Evolutionary conservation across 148 eudicot genomes (phyloP), one percentile per base, ranked within the genome.

Genomic region (Nyssa sinensis): DNA sequence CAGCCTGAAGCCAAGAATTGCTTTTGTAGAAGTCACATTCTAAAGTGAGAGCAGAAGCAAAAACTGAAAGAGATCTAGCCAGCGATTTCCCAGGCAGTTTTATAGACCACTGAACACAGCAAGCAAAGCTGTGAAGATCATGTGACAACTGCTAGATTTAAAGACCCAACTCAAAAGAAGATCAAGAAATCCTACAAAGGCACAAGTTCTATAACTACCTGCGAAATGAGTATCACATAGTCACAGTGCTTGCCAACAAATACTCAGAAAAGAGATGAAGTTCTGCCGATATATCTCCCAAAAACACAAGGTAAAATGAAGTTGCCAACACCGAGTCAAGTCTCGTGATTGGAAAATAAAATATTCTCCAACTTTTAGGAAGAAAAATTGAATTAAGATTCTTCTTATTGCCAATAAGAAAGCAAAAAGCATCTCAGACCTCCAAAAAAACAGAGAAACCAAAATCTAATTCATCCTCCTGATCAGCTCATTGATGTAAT

Each of bases 381-480:
- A 24, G 14, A 57, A 44, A 6, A 17, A 41, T 24, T 55, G 23
- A 67, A 14, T 9, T 24, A 44, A 67, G 3, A 39, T 67, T 35
- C 57, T 44, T 39, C 32, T 8, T 25, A 67, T 3, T 25, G 70
- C 32, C 8, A 67, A 4, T 64, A 19, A 55, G 59, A 6, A 33
- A n/a, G 44, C 41, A 64, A 44, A 64, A 66, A n/a, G 6, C 17
- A 64, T 51, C 35, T 19, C 23, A 24, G 14, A 66, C 12, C 68
- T 44, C 34, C 59, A 9, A 74, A 74, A 34, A 29, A 11, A 17
- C 0, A 58, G 58, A 32, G 0, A 19, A 49, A 32, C 28, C 32
- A 51, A 62, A 68, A 77, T 32, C 81, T 89, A 89, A 66, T 89
- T 89, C 93, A 89, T 89, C 81, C 93, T 86, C 84, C 91, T 84